A percentile compares a stretch with the other conserved stretches of the same genome.
Conservation (phyloP, 2,329 filamentous ascomycete species). For the Xenoacremonium recifei region DNA sequence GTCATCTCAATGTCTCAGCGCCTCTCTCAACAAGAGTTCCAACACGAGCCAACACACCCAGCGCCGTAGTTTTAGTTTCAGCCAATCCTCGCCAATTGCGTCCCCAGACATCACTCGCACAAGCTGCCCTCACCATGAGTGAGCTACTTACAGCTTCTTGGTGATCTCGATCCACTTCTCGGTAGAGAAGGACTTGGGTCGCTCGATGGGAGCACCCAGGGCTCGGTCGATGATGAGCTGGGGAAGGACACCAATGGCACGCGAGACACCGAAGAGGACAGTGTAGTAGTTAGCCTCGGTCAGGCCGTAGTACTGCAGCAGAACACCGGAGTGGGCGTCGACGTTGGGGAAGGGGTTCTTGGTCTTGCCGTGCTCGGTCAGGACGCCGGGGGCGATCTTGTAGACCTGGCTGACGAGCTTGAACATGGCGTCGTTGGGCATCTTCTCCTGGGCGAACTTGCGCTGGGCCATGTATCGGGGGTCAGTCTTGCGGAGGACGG, state of each 20-base stretch:
- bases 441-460: conserved; percentile 89
- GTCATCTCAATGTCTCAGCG: too few relatives aligned
- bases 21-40: too few relatives aligned
- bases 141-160: conserved; percentile 76
- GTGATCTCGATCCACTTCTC: conserved; percentile 93
- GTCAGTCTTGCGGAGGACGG: conserved; percentile 99
- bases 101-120: too few relatives aligned
- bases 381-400: conserved; percentile 97
- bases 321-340: conserved; percentile 97
- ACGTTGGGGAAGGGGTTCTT: conserved; percentile 99
- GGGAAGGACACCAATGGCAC: conserved; percentile 95
- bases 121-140: too few relatives aligned
- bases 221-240: conserved; percentile 99
- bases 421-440: conserved; percentile 98
- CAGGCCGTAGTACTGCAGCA: conserved; percentile 98
- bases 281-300: conserved; percentile 99
- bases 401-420: conserved; percentile 99
- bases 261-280: conserved; percentile 97
- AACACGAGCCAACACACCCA: too few relatives aligned
- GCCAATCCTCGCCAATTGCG: too few relatives aligned
- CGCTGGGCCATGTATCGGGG: conserved; percentile 98
- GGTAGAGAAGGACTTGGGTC: conserved; percentile 98
- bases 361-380: conserved; percentile 99
- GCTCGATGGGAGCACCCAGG: conserved; percentile 93
- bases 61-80: too few relatives aligned